A percentile compares a stretch with the other conserved stretches of the same genome.
These are phyloP conservation scores for Auriscalpium vulgare DNA, from an alignment of 768 basidiomycete species.

Conservation along the genomic window DNA sequence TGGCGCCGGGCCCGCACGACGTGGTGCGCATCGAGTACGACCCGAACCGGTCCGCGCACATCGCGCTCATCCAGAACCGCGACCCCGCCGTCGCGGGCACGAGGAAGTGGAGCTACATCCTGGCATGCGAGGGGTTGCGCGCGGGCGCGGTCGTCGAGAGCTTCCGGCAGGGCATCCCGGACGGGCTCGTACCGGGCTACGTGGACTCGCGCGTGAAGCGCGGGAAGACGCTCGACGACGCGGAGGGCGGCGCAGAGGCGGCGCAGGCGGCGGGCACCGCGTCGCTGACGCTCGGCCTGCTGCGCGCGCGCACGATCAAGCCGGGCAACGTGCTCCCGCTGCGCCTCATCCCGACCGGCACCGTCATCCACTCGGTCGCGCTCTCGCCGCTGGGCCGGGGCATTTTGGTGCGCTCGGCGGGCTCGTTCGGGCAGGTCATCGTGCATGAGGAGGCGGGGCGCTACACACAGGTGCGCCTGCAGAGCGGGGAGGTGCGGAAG, in stretches of 20 bases:
- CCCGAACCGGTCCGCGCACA: slow-evolving; percentile 89
- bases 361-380: slow-evolving; percentile 80
- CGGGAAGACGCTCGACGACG: slow-evolving; percentile 16
- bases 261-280: slow-evolving; percentile 34
- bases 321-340: slow-evolving; percentile 92
- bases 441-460: slow-evolving; percentile 62
- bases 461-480: slow-evolving; percentile 78
- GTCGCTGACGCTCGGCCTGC: slow-evolving; percentile 73
- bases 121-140: slow-evolving; percentile 83
- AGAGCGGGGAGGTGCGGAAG: slow-evolving; percentile 89
- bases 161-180: slow-evolving; percentile 76
- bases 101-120: slow-evolving; percentile 79
- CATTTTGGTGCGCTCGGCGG: slow-evolving; percentile 84
- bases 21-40: slow-evolving; percentile 96
- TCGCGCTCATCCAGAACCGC: slow-evolving; percentile 75
- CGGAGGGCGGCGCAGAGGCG: slow-evolving; percentile 7
- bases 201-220: slow-evolving; percentile 20
- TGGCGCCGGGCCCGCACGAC: slow-evolving; percentile 74
- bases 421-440: slow-evolving; percentile 76
- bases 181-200: slow-evolving; percentile 54
- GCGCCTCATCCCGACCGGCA: slow-evolving; percentile 86
- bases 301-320: slow-evolving; percentile 77
- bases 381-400: slow-evolving; percentile 70
- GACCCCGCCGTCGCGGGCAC: slow-evolving; percentile 42
- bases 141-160: slow-evolving; percentile 86